Percentiles rank a stretch among this genome's conserved stretches.
Evolutionary conservation across 345 rosid genomes (phyloP).

Genomic region (Hibiscus tridactylites): DNA sequence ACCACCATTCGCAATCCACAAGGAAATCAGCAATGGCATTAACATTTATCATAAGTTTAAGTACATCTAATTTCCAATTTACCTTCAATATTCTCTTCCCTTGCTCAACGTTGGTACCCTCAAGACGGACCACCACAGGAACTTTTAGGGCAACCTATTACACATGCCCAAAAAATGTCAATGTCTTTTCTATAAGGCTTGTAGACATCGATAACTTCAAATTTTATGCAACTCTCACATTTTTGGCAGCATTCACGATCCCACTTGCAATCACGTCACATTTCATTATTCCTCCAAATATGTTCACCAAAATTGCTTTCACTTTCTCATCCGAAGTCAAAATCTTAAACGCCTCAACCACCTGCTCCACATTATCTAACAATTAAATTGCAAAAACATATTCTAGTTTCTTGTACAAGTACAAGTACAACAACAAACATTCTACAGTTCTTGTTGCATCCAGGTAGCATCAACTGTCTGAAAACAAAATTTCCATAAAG

Average conservation of each 20-base stretch:
- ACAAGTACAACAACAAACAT: background rate
- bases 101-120: slow-evolving; percentile 63
- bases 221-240: slow-evolving; percentile 33
- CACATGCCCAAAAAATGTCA: slow-evolving; percentile 1
- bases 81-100: slow-evolving; percentile 96
- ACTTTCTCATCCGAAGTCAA: slow-evolving; percentile 97
- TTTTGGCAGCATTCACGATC: slow-evolving; percentile 96
- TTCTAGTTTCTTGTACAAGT: background rate
- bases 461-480: background rate
- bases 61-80: slow-evolving; percentile 9
- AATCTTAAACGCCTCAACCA: slow-evolving; percentile 96
- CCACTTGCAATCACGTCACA: slow-evolving; percentile 99
- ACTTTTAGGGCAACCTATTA: slow-evolving; percentile 79
- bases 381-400: slow-evolving; percentile 1
- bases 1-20: background rate
- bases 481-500: background rate
- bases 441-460: background rate
- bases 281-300: slow-evolving; percentile 98
- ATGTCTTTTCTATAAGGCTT: background rate
- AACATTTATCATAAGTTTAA: background rate
- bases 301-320: slow-evolving; percentile 95
- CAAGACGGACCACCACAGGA: slow-evolving; percentile 84
- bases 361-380: slow-evolving; percentile 33
- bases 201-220: background rate
- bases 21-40: background rate